Evolutionary conservation across 2,329 filamentous ascomycete species (phyloP).

Genomic region (Fusarium staphyleae): DNA sequence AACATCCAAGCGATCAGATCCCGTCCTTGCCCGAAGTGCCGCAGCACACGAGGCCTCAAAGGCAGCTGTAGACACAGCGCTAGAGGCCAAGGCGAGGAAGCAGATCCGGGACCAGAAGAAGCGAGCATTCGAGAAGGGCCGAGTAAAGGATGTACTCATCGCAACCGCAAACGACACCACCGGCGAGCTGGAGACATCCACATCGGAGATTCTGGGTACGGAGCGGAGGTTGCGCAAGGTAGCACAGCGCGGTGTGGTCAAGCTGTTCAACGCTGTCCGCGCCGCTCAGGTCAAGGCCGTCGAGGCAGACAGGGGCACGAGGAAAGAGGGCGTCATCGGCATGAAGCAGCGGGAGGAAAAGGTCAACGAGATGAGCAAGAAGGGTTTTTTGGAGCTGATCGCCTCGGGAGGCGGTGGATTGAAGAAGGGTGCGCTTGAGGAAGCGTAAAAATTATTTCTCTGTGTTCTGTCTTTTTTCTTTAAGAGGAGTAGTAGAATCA

Average conservation of each 20-base stretch:
- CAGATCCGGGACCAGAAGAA: slow-evolving; percentile 83
- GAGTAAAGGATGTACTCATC: slow-evolving; percentile 84
- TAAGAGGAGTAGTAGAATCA: slow-evolving; percentile 43
- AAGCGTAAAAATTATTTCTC: slow-evolving; percentile 55
- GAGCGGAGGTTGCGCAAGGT: slow-evolving; percentile 86
- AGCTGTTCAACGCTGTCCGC: slow-evolving; percentile 93
- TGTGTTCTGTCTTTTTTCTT: slow-evolving; percentile 30
- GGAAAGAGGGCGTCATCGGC: slow-evolving; percentile 78
- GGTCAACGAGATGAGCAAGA: slow-evolving; percentile 94
- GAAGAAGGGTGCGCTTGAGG: slow-evolving; percentile 66
- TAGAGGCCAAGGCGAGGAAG: slow-evolving; percentile 82
- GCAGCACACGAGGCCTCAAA: slow-evolving; percentile 75
- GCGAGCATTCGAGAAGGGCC: slow-evolving; percentile 81
- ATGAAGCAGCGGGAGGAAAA: slow-evolving; percentile 83
- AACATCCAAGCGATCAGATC: slow-evolving; percentile 80
- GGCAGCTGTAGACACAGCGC: slow-evolving; percentile 74
- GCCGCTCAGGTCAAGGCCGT: slow-evolving; percentile 89
- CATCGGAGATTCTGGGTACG: slow-evolving; percentile 66
- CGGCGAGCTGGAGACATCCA: slow-evolving; percentile 53
- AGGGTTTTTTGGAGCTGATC: slow-evolving; percentile 94
- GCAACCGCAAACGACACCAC: slow-evolving; percentile 63
- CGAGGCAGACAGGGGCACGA: slow-evolving; percentile 74
- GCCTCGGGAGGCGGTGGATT: slow-evolving; percentile 66
- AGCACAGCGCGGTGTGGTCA: slow-evolving; percentile 91
- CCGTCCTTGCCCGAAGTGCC: slow-evolving; percentile 85